Percentiles rank a stretch among this genome's conserved stretches.
Evolutionary conservation across 306 rosid species (phyloP).

Genomic region (Ormosia emarginata): DNA sequence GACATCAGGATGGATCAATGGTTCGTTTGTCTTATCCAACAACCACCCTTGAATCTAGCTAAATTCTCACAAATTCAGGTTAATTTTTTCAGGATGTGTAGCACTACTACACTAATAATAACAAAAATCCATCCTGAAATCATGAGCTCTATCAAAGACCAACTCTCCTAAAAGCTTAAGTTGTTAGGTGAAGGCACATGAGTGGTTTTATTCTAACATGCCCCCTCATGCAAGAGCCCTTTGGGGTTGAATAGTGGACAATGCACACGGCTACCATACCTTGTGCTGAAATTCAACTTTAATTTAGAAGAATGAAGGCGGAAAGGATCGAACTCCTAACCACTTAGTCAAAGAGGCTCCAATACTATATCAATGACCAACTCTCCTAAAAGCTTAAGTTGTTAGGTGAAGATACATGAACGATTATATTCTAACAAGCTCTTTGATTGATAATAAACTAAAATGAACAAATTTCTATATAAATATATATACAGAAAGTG

Average conservation of each 20-base stretch:
- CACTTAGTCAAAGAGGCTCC: too few species aligned
- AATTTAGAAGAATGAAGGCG: too few species aligned
- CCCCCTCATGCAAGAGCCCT: background rate
- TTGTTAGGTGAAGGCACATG: background rate
- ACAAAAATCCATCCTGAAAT: background rate
- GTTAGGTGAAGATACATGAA: background rate
- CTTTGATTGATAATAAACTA: background rate
- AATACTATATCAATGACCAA: background rate
- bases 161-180: background rate
- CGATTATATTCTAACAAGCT: background rate
- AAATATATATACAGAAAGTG: background rate
- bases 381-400: background rate
- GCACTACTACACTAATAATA: background rate
- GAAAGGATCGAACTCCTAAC: too few species aligned
- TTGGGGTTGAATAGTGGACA: too few species aligned
- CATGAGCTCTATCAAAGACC: background rate
- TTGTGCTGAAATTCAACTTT: too few species aligned
- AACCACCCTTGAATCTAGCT: background rate
- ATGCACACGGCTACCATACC: too few species aligned
- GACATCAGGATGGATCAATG: background rate
- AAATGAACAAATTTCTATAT: background rate
- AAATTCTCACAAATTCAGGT: background rate
- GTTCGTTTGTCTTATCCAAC: background rate
- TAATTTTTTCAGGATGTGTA: background rate
- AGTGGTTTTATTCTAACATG: background rate